Percentiles rank a stretch among this genome's conserved stretches.
These are phyloP conservation scores for Quercus phellos DNA, from an alignment of 331 rosid genomes.

Conservation along the genomic window DNA sequence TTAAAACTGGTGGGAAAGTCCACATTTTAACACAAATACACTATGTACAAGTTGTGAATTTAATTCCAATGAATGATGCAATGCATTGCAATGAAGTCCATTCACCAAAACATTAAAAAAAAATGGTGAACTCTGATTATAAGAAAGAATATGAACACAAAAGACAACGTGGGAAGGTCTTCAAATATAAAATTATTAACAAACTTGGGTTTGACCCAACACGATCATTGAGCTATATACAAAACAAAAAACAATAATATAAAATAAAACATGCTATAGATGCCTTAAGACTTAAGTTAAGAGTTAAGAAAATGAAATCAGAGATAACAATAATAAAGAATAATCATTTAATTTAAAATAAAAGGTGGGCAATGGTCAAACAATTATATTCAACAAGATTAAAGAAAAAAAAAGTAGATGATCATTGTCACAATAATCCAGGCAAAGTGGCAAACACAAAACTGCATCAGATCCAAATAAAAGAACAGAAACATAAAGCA, in stretches of 20 bases:
- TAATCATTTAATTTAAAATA: neutral
- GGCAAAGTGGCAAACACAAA: neutral
- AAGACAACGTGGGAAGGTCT: conserved; percentile 29
- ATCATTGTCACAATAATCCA: conserved; percentile 10
- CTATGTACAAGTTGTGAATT: no score
- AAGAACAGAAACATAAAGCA: neutral
- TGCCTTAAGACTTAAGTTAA: neutral
- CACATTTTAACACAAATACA: neutral
- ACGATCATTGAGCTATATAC: conserved; percentile 7
- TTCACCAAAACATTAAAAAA: neutral
- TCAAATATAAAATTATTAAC: neutral
- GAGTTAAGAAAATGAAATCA: neutral
- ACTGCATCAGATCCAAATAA: conserved; percentile 22
- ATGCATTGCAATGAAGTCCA: no score
- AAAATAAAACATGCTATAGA: conserved; percentile 14
- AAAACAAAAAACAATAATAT: neutral
- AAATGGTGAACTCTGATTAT: neutral
- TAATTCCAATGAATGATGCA: no score
- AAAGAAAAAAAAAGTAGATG: neutral
- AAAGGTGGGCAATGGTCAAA: conserved; percentile 14
- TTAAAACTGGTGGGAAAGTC: neutral
- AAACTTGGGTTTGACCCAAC: conserved; percentile 15
- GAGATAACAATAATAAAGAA: neutral
- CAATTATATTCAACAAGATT: conserved; percentile 11
- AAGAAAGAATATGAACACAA: neutral